Evolutionary conservation across 306 rosid genomes (phyloP).

Genomic region (Lupinus albus): DNA sequence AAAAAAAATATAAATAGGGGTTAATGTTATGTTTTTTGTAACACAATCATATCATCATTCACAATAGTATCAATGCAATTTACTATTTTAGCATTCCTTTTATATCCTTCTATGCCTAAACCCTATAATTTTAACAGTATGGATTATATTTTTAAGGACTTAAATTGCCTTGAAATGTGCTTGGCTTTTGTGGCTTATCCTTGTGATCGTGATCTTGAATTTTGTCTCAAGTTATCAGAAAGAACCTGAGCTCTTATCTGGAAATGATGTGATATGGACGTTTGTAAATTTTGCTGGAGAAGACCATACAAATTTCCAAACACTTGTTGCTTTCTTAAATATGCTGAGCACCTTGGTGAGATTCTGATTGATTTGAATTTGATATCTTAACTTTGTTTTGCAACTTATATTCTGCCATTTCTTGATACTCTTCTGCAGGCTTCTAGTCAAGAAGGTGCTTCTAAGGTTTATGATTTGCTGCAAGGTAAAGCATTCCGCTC

Average conservation of each 20-base stretch:
- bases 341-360: conserved; percentile 94
- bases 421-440: conserved; percentile 60
- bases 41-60: too few species aligned
- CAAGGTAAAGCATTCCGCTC: conserved; percentile 95
- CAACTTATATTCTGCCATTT: conserved; percentile 22
- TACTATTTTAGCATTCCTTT: too few species aligned
- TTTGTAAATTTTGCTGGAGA: conserved; percentile 98
- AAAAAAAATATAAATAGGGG: too few species aligned
- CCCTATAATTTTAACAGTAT: too few species aligned
- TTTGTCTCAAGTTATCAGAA: conserved; percentile 55
- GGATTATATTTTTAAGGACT: conserved; percentile 14
- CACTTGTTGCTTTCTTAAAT: conserved; percentile 91
- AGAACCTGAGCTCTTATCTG: conserved; percentile 91
- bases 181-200: conserved; percentile 23
- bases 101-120: too few species aligned
- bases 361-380: conserved; percentile 31
- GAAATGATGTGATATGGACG: conserved; percentile 94
- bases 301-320: conserved; percentile 92
- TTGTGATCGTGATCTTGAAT: conserved; percentile 42
- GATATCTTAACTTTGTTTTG: conserved; percentile 20
- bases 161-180: conserved; percentile 22
- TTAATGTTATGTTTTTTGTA: too few species aligned
- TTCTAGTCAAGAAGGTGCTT: conserved; percentile 88
- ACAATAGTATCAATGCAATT: too few species aligned
- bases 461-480: conserved; percentile 89